Evolutionary conservation across 108 stramenopile genomes (phyloP), one percentile per base, ranked within the genome.

Genomic region (Cyclotella sp.): DNA sequence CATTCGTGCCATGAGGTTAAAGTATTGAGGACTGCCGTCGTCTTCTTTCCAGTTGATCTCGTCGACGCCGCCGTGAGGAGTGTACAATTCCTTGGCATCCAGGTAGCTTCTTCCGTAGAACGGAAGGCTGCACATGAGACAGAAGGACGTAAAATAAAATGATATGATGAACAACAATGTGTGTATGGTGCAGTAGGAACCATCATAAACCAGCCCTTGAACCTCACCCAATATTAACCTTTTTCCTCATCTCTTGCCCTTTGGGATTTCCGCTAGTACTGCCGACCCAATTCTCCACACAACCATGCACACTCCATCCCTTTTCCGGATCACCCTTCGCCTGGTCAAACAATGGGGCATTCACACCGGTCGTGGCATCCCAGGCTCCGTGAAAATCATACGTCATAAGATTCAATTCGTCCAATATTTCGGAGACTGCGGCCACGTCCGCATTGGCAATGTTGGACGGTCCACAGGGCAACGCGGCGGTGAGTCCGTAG

Each of bases 321-420:
- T n/a, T n/a, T 39, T 68, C 68, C 0, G 30, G 45, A 39, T 54
- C 45, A 21, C 45, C 68, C 42, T 41, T 14, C 10, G 13, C 74
- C 49, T 75, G 74, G 66, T 75, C 57, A 58, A 66, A 65, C 8
- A 75, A 28, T 12, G 74, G 74, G 3, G 72, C 72, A 47, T 80
- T 80, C 45, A 80, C 59, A 7, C 79, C 79, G 0, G 73, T 73
- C 14, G 47, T 45, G n/a, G 60, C 40, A 72, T 54, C 46, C 79
- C 79, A 80, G 13, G 66, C 64, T n/a, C 79, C 79, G 39, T 73
- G 72, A 41, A 80, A 74, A 42, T 80, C 79, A 68, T 75, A 80
- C 18, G 79, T 74, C 79, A 80, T 75, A 8, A 79, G 39, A 34
- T 64, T 64, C 29, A 79, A 49, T 52, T 75, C 79, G 15, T 63